Evolutionary conservation across 306 rosid genomes (phyloP).

Genomic region (Sechiopsis laciniata): DNA sequence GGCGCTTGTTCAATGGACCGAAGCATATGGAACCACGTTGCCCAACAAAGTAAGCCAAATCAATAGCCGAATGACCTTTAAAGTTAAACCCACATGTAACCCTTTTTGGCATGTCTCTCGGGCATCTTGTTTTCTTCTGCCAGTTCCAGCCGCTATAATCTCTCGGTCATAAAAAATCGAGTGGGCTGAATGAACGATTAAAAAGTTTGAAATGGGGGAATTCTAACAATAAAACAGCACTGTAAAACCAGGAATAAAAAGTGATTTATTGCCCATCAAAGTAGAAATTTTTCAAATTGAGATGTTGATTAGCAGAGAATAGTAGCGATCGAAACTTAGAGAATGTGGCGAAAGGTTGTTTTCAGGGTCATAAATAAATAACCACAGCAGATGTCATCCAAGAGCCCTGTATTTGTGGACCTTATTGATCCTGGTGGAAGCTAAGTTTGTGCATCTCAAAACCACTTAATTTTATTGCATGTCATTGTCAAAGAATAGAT

Average conservation of each 20-base stretch:
- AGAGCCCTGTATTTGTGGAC: too few relatives aligned
- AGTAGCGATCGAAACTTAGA: too few relatives aligned
- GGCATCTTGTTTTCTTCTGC: constrained; percentile 22
- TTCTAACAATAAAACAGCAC: background rate
- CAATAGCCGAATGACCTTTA: constrained; percentile 16
- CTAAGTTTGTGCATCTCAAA: too few relatives aligned
- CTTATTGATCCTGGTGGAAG: too few relatives aligned
- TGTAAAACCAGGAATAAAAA: background rate
- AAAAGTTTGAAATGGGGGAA: background rate
- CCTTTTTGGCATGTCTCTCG: constrained; percentile 49
- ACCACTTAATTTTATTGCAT: too few relatives aligned
- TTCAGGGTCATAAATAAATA: background rate
- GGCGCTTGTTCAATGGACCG: constrained; percentile 37
- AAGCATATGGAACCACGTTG: constrained; percentile 18
- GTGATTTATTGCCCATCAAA: background rate
- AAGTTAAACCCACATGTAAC: constrained; percentile 15
- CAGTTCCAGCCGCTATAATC: background rate
- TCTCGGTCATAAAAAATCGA: too few relatives aligned
- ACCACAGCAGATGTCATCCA: too few relatives aligned
- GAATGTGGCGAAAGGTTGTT: background rate
- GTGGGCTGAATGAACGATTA: background rate
- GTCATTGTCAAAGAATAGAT: too few relatives aligned
- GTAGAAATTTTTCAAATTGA: background rate
- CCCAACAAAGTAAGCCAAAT: constrained; percentile 14
- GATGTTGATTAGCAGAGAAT: background rate